Evolutionary conservation across 2,329 filamentous ascomycete species (phyloP), one percentile per base, ranked within the genome.

Genomic region (Pseudocercospora crystallina): DNA sequence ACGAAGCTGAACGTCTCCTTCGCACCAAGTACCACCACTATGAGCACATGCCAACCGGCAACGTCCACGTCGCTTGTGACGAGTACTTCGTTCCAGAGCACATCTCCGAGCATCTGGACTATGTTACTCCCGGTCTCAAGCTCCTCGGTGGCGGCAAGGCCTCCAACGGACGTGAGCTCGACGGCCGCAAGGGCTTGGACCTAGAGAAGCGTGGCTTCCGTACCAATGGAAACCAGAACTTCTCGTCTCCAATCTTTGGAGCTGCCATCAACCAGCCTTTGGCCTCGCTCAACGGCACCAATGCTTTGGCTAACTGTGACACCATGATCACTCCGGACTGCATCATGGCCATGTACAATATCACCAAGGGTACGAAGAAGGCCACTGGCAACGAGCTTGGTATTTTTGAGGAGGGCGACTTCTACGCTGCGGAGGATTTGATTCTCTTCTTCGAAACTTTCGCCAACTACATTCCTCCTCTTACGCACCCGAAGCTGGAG

Each of bases 21-120:
- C 65, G 68, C 56, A 66, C 72, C 46, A 81, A 84, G 56, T 83
- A 79, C 43, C 80, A 82, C 49, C 74, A 82, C 32, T 78, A 80
- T 52, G 81, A 86, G 63, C 79, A 83, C 65, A 76, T 76, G 10
- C 68, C 76, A 5, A 68, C 78, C 39, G 81, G 76, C 1, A 65
- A 65, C 31, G 62, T 64, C 43, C 68, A 70, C 35, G 61, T 73
- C 32, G 72, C 69, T 17, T 73, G 69, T 47, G 69, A 71, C 44
- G 62, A 60, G 62, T 71, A 80, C 61, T 76, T 79, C 51, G 65
- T 82, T 5, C 79, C 79, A 1, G 68, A 69, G 26, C 62, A 73
- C 35, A 57, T 82, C 11, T 70, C 70, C 37, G 56, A 69, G 9
- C 76, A 81, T 50, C 69, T 82, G 44, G 79, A 82, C 65, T 82